These are phyloP conservation scores for Penicillium sp. DNA, from an alignment of 2,329 filamentous ascomycete species.

Conservation along the genomic window DNA sequence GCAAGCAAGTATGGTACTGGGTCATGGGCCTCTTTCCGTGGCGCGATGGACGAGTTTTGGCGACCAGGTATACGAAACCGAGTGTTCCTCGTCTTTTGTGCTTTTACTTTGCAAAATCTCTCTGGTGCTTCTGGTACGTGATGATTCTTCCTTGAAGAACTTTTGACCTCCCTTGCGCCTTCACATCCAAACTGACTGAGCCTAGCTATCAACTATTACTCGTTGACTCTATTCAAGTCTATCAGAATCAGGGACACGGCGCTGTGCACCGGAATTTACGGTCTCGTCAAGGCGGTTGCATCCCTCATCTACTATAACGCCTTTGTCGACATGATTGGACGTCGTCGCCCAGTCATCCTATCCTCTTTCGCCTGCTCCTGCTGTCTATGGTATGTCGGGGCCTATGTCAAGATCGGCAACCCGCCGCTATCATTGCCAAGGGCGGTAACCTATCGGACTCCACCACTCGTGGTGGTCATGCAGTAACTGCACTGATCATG, in stretches of 20 bases:
- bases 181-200: neutral
- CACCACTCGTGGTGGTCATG: slow-evolving; percentile 19
- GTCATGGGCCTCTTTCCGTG: slow-evolving; percentile 24
- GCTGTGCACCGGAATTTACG: slow-evolving; percentile 25
- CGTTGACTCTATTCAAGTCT: slow-evolving; percentile 21
- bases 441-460: slow-evolving; percentile 15
- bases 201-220: slow-evolving; percentile 22
- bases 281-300: slow-evolving; percentile 22
- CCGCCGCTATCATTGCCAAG: slow-evolving; percentile 12
- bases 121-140: slow-evolving; percentile 12
- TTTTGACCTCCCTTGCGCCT: too few species aligned
- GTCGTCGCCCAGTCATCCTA: slow-evolving; percentile 17
- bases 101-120: slow-evolving; percentile 30
- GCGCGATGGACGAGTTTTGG: slow-evolving; percentile 22
- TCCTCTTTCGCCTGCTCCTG: slow-evolving; percentile 20
- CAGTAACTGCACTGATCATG: slow-evolving; percentile 25
- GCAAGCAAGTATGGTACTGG: slow-evolving; percentile 24
- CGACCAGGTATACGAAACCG: slow-evolving; percentile 43
- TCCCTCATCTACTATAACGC: slow-evolving; percentile 23
- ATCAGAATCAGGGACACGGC: slow-evolving; percentile 20
- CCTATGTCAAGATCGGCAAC: slow-evolving; percentile 21
- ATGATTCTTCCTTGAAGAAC: neutral
- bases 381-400: slow-evolving; percentile 23
- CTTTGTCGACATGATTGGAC: slow-evolving; percentile 22
- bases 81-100: slow-evolving; percentile 41